Percentiles rank a stretch among this genome's conserved stretches.
Evolutionary conservation across 345 rosid genomes (phyloP).

Genomic region (Pugionium dolabratum): DNA sequence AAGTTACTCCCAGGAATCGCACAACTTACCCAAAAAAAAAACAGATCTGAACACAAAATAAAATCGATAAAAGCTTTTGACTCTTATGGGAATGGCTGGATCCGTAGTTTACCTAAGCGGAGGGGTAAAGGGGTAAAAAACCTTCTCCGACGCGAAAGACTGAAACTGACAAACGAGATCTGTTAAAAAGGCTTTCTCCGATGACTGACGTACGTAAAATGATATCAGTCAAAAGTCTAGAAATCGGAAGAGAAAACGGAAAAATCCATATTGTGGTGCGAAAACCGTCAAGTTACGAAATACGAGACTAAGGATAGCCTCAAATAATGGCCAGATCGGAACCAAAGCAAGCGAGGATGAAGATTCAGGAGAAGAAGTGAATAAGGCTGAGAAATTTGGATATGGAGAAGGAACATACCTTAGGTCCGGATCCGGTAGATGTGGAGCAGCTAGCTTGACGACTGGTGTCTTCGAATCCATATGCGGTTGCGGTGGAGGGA

Average conservation of each 20-base stretch:
- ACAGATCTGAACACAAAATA: neutral
- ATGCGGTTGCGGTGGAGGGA: slow-evolving; percentile 58
- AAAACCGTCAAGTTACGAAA: neutral
- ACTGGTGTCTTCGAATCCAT: slow-evolving; percentile 64
- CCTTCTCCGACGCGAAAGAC: neutral
- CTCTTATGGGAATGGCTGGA: neutral
- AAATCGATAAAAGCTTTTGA: slow-evolving; percentile 3
- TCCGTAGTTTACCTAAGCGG: neutral
- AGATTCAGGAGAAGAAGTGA: neutral
- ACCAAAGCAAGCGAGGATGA: neutral
- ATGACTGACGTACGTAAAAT: neutral
- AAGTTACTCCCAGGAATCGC: neutral
- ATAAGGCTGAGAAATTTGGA: slow-evolving; percentile 12
- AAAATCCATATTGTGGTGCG: neutral
- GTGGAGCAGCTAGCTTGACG: slow-evolving; percentile 44
- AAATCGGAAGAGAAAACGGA: neutral
- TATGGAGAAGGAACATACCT: slow-evolving; percentile 44
- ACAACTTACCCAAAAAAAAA: neutral
- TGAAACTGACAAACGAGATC: slow-evolving; percentile 5
- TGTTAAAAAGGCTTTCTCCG: neutral
- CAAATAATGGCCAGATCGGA: slow-evolving; percentile 15
- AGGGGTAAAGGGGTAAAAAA: slow-evolving; percentile 2
- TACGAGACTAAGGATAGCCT: neutral
- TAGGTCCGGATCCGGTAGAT: slow-evolving; percentile 64
- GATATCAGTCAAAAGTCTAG: neutral